Percentiles rank a stretch among this genome's conserved stretches.
These are phyloP conservation scores for Ottelia alismoides DNA, from an alignment of 106 monocot genomes.

Conservation along the genomic window DNA sequence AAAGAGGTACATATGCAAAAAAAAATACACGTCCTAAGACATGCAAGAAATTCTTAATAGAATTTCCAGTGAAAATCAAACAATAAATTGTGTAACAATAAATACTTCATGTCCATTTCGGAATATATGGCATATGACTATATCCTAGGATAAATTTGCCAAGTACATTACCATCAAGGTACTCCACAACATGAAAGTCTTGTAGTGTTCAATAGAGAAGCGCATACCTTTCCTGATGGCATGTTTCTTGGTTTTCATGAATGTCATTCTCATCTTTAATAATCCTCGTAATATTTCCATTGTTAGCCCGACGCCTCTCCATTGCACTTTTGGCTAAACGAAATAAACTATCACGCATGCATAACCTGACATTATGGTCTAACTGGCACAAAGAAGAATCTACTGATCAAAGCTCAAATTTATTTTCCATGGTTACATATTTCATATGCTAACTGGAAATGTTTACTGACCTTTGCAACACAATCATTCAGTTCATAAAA, in stretches of 20 bases:
- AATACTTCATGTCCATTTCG: no score
- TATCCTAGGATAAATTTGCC: no score
- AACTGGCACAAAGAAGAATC: constrained; percentile 34
- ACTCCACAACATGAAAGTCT: no score
- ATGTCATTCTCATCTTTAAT: not conserved
- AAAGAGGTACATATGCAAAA: no score
- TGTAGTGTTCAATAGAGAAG: no score
- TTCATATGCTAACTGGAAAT: no score
- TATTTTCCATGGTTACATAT: not conserved
- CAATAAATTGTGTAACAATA: no score
- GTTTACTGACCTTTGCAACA: constrained; percentile 42
- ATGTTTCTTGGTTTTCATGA: constrained; percentile 16
- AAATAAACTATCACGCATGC: constrained; percentile 10
- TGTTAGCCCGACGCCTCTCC: constrained; percentile 5
- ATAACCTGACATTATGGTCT: constrained; percentile 41
- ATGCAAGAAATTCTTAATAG: no score
- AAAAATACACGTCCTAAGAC: no score
- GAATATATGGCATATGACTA: no score
- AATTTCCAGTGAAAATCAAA: no score
- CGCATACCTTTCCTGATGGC: constrained; percentile 28
- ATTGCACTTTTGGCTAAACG: constrained; percentile 13
- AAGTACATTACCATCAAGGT: no score
- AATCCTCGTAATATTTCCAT: constrained; percentile 5
- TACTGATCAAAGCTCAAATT: not conserved
- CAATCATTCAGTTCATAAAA: constrained; percentile 72